Conservation (phyloP, 2,329 filamentous ascomycete genomes). For the Colletotrichum sublineola region DNA sequence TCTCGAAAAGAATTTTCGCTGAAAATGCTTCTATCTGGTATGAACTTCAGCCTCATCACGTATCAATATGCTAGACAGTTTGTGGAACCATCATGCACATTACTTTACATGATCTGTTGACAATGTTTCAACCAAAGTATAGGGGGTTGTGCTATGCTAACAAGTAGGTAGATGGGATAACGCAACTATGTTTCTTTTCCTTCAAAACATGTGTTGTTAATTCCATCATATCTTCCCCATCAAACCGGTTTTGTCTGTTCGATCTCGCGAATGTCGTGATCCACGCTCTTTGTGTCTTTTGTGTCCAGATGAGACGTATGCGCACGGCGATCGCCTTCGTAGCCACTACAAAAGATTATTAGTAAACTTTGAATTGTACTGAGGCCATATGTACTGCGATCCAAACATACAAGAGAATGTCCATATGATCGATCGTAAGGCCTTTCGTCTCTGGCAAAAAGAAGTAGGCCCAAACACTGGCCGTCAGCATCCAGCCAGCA, state of each 20-base stretch:
- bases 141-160: too few species aligned
- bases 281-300: constrained; percentile 30
- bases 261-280: constrained; percentile 30
- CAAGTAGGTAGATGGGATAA: too few species aligned
- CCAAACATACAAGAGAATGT: constrained; percentile 48
- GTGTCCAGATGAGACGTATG: not conserved
- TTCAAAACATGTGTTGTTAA: not conserved
- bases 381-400: not conserved
- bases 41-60: too few species aligned
- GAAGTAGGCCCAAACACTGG: constrained; percentile 63
- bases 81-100: too few species aligned
- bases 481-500: constrained; percentile 63
- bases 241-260: constrained; percentile 1
- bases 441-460: constrained; percentile 69
- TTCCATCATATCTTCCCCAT: not conserved
- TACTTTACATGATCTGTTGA: too few species aligned
- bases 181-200: too few species aligned
- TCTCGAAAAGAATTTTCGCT: too few species aligned
- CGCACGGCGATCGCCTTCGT: constrained; percentile 30
- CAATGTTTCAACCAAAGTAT: too few species aligned
- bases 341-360: not conserved
- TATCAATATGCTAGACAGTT: too few species aligned
- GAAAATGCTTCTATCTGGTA: too few species aligned
- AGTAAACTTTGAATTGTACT: not conserved
- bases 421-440: constrained; percentile 66